Evolutionary conservation across 768 basidiomycete species (phyloP), one percentile per base, ranked within the genome.

Genomic region (Mycena amicta): DNA sequence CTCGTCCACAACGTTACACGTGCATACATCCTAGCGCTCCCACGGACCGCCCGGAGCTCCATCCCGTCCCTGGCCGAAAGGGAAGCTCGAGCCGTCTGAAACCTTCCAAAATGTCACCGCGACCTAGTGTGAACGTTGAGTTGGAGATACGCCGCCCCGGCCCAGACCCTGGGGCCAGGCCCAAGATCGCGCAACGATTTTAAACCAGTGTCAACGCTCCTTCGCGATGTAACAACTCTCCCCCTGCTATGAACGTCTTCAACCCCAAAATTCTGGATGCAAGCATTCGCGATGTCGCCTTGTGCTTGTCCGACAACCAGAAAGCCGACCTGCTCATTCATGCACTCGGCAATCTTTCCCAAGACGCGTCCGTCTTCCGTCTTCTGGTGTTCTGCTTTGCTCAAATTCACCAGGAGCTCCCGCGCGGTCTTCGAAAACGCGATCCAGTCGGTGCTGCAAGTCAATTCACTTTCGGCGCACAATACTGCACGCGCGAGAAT

Each of bases 281-380:
- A 20, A 84, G 86, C 75, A 86, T 89, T 66, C 87, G 85, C 46
- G 87, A 90, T 65, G 84, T 88, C 22, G 77, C 82, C 0, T 74
- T 75, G 5, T 80, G 78, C 57, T 77, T 90, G 30, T 76, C 80
- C 3, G 82, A 87, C 68, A 81, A 81, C 63, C 82, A 89, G 68
- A 90, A 90, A 70, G 86, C 81, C 20, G 87, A 87, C 56, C 78
- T 90, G 33, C 74, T 93, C 53, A 71, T 93, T 50, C 86, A 90
- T 63, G 92, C 92, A n/a, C 85, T 94, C 80, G 86, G 88, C 62
- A 88, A 88, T 66, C 83, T 96, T 59, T 84, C 87, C 52, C 77
- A 81, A 47, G 87, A 92, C 57, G 81, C 86, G 86, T 89, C 68
- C 33, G 83, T 71, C 5, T 28, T 33, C 53, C 30, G 18, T 61